Evolutionary conservation across 2,329 filamentous ascomycete species (phyloP).

Genomic region (Diaporthe helianthi): DNA sequence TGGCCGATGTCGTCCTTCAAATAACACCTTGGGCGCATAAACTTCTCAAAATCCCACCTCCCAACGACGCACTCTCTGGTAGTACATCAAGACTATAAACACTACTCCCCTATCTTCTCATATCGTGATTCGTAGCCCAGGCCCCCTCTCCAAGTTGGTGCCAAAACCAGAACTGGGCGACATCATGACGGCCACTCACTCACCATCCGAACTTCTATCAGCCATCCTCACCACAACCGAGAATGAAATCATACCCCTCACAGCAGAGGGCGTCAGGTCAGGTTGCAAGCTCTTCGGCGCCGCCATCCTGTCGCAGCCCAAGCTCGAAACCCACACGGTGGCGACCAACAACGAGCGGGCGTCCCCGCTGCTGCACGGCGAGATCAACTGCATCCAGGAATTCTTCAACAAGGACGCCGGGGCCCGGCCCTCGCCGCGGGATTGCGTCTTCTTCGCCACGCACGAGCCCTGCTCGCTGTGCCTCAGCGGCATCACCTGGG

Average conservation of each 20-base stretch:
- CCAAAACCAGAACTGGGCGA: neutral
- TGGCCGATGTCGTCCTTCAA: neutral
- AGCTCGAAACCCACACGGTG: constrained; percentile 53
- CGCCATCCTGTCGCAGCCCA: constrained; percentile 54
- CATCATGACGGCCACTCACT: constrained; percentile 34
- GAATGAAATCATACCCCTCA: constrained; percentile 58
- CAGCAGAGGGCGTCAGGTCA: constrained; percentile 54
- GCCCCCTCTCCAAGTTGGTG: neutral
- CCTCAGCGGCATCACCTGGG: constrained; percentile 64
- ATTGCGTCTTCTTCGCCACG: constrained; percentile 65
- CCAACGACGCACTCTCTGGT: too few species aligned
- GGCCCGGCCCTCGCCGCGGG: constrained; percentile 44
- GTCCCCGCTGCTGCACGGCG: constrained; percentile 62
- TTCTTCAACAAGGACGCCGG: constrained; percentile 52
- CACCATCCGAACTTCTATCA: constrained; percentile 46
- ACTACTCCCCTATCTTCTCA: too few species aligned
- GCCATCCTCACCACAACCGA: constrained; percentile 53
- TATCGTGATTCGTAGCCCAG: too few species aligned
- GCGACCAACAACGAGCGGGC: constrained; percentile 63
- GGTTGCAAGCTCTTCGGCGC: constrained; percentile 65
- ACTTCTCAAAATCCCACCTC: neutral
- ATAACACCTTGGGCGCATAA: constrained; percentile 1
- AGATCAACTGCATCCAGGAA: constrained; percentile 66
- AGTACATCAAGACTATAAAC: too few species aligned
- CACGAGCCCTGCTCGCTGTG: constrained; percentile 67